Evolutionary conservation across 73 alveolate species (phyloP).

Genomic region (Uronychia binucleata): DNA sequence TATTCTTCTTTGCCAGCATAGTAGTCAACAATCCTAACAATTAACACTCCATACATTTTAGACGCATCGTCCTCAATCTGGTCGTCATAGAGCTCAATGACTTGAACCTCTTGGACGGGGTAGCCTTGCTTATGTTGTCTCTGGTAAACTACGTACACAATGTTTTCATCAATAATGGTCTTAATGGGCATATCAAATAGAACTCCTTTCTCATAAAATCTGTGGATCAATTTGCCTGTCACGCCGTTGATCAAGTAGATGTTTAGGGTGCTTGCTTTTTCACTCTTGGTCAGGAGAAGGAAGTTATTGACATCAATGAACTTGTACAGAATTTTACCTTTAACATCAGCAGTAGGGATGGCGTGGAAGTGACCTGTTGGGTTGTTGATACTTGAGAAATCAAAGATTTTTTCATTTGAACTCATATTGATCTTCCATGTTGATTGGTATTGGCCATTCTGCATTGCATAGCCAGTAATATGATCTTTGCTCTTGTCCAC

Average conservation of each 20-base stretch:
- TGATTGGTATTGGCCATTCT: too few relatives aligned
- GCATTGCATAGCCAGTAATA: too few relatives aligned
- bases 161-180: conserved; percentile 44
- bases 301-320: conserved; percentile 57
- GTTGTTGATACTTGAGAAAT: not conserved
- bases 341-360: conserved; percentile 49
- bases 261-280: conserved; percentile 2
- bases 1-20: conserved; percentile 39
- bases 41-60: conserved; percentile 15
- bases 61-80: conserved; percentile 30
- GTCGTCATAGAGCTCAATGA: conserved; percentile 43
- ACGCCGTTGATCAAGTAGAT: conserved; percentile 62
- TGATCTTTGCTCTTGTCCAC: too few relatives aligned
- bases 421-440: not conserved
- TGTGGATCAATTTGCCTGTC: conserved; percentile 57
- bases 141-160: conserved; percentile 30
- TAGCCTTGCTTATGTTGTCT: conserved; percentile 31
- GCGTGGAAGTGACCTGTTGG: conserved; percentile 17
- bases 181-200: conserved; percentile 41
- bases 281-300: conserved; percentile 43
- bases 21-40: conserved; percentile 20
- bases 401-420: not conserved
- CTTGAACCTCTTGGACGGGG: conserved; percentile 44
- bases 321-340: conserved; percentile 63
- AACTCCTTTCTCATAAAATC: conserved; percentile 56